Base-by-base conservation (phyloP, 768 basidiomycete species). In the Mycena chlorophos region DNA sequence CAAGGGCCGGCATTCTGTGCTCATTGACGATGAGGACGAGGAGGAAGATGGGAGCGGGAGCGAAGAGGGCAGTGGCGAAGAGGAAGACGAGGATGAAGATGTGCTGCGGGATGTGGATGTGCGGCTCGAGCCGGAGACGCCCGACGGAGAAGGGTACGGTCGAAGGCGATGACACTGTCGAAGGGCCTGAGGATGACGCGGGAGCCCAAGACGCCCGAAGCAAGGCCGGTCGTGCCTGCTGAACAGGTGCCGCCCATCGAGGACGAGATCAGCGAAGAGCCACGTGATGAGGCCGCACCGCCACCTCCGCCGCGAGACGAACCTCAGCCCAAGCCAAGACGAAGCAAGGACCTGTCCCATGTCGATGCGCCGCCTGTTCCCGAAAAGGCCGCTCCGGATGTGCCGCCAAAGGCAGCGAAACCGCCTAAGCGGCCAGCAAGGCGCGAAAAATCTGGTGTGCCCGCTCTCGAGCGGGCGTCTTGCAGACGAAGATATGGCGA, bases 391-490 rank as follows among this genome's bases (percentile, higher is more conserved):
- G 37, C 25, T 6, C 51, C 59, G 19, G 63, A 14, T 60, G 62
- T 51, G 17, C 59, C 53, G 22, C 53, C 39, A 25, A 75, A 73
- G 53, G 16, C 65, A 38, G 52, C 57, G 5, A 57, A 65, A 52
- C 55, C 63, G 20, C 52, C n/a, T n/a, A 63, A 57, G 30, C 76
- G 73, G 17, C 62, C 63, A 17, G 31, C 31, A 40, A 83, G 88
- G 17, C 81, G 87, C 54, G 91, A n/a, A 93, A 90, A 90, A 67
- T 93, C 91, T 28, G 91, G 89, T 54, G 82, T 93, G 40, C 79
- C 85, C 17, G 91, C 90, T 1, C 72, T 94, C 69, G 90, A 94
- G 69, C 81, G 84, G n/a, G 45, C 83, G 85, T 65, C 71, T 90
- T 25, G 79, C 81, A 13, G 85, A 84, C 66, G 78, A 71, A 55